phyloP scores from a whole-genome alignment of 1,139 yeast genomes.

The Kluyveromyces sp. region DNA sequence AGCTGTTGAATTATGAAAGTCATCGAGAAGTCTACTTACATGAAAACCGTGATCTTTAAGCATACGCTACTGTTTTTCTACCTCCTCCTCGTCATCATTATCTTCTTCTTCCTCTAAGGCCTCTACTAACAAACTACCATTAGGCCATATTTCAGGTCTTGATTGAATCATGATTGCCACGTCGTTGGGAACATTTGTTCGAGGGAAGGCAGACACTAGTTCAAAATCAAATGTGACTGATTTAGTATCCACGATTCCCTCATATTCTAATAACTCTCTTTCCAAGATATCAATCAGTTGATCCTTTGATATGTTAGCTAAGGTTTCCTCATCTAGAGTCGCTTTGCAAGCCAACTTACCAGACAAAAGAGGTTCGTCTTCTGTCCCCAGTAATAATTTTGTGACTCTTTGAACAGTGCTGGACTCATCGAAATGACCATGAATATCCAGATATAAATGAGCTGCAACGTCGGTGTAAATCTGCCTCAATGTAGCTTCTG shows the following conservation, averaged over 20 bases:
- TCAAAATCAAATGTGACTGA: conserved; percentile 40
- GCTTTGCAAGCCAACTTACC: background rate
- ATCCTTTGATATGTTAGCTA: conserved; percentile 24
- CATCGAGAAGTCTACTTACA: too few relatives aligned
- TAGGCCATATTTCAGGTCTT: conserved; percentile 49
- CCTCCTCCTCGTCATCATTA: conserved; percentile 32
- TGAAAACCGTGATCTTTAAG: too few relatives aligned
- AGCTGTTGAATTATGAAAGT: too few relatives aligned
- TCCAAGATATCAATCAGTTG: conserved; percentile 34
- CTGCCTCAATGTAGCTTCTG: conserved; percentile 46
- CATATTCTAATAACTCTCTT: conserved; percentile 41
- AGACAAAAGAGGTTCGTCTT: background rate
- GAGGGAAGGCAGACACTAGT: conserved; percentile 53
- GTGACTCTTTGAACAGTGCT: background rate
- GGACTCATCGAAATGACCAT: background rate
- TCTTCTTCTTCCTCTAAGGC: conserved; percentile 22
- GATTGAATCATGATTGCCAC: conserved; percentile 32
- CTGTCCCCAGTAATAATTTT: background rate
- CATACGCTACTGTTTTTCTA: too few relatives aligned
- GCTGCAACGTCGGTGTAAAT: conserved; percentile 60
- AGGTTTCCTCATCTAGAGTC: conserved; percentile 9
- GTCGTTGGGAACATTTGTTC: conserved; percentile 37
- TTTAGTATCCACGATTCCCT: conserved; percentile 28
- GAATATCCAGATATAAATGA: conserved; percentile 22
- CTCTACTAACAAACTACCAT: conserved; percentile 53